phyloP scores from a whole-genome alignment of 768 basidiomycete genomes.

The Phlebiopsis flavidoalba region DNA sequence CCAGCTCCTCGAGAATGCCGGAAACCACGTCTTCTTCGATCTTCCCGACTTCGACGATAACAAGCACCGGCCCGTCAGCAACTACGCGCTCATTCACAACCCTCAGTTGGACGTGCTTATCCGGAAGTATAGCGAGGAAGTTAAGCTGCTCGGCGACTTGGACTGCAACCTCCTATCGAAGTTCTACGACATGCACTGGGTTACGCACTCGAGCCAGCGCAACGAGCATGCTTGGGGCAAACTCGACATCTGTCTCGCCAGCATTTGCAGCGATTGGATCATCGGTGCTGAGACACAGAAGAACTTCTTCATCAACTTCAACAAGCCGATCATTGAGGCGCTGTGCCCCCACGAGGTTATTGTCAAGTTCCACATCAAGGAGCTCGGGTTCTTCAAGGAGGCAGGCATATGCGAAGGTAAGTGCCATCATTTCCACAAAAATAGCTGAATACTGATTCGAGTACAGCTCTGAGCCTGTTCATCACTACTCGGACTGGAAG shows the following conservation, averaged over 20 bases:
- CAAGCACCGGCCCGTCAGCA: slow-evolving; percentile 9
- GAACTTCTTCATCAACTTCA: slow-evolving; percentile 18
- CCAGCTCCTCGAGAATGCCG: slow-evolving; percentile 16
- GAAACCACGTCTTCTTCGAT: slow-evolving; percentile 19
- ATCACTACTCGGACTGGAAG: slow-evolving; percentile 11
- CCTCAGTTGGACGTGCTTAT: slow-evolving; percentile 11
- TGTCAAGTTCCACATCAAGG: slow-evolving; percentile 4
- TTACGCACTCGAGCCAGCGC: slow-evolving; percentile 45
- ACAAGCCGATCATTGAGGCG: slow-evolving; percentile 10
- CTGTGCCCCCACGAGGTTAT: slow-evolving; percentile 7
- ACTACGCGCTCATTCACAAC: slow-evolving; percentile 13
- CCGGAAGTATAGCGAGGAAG: background rate
- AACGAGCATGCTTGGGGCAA: slow-evolving; percentile 35
- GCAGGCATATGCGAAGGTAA: background rate
- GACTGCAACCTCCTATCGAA: background rate
- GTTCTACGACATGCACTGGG: slow-evolving; percentile 6
- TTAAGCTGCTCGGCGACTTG: background rate
- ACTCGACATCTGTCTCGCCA: slow-evolving; percentile 28
- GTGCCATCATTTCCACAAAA: background rate
- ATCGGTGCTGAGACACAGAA: background rate
- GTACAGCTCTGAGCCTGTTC: background rate
- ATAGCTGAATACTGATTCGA: background rate
- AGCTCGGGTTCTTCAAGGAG: slow-evolving; percentile 2
- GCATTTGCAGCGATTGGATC: slow-evolving; percentile 24
- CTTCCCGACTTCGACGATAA: slow-evolving; percentile 22